A percentile compares a stretch with the other conserved stretches of the same genome.
Conservation (phyloP, 768 basidiomycete genomes). For the Agaricus blazei region DNA sequence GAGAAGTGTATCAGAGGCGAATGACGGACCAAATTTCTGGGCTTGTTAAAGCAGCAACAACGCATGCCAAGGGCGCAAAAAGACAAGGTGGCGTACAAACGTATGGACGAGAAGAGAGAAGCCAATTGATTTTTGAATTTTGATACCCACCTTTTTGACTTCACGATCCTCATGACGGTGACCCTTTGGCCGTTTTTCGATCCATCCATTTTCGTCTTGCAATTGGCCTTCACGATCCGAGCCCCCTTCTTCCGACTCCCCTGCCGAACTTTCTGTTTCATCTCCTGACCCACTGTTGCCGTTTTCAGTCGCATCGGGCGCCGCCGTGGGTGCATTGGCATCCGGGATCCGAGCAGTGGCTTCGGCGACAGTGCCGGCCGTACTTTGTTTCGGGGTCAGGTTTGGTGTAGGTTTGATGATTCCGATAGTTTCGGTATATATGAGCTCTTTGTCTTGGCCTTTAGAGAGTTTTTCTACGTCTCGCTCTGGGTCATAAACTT, state of each 20-base stretch:
- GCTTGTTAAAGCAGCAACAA: neutral
- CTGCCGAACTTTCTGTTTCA: constrained; percentile 19
- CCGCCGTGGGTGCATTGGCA: neutral
- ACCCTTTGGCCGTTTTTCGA: constrained; percentile 66
- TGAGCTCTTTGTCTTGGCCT: constrained; percentile 69
- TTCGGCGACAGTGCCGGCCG: constrained; percentile 7
- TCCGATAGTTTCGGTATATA: constrained; percentile 86
- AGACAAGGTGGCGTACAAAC: neutral
- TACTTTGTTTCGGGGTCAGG: constrained; percentile 4
- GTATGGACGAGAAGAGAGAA: neutral
- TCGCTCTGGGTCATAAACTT: constrained; percentile 92
- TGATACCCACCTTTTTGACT: constrained; percentile 69
- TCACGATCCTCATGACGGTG: constrained; percentile 93
- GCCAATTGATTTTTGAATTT: neutral
- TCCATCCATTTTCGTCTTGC: constrained; percentile 32
- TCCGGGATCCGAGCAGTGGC: constrained; percentile 2
- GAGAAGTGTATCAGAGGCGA: neutral
- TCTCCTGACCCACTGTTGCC: constrained; percentile 10
- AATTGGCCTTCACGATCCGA: constrained; percentile 29
- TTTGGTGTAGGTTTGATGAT: constrained; percentile 43
- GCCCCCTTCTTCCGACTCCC: constrained; percentile 27
- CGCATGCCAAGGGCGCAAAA: neutral
- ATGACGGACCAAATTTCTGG: neutral
- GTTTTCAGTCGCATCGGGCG: constrained; percentile 2
- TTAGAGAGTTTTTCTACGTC: constrained; percentile 73